Evolutionary conservation across 768 basidiomycete species (phyloP), one percentile per base, ranked within the genome.

Genomic region (Suillus tomentosus): DNA sequence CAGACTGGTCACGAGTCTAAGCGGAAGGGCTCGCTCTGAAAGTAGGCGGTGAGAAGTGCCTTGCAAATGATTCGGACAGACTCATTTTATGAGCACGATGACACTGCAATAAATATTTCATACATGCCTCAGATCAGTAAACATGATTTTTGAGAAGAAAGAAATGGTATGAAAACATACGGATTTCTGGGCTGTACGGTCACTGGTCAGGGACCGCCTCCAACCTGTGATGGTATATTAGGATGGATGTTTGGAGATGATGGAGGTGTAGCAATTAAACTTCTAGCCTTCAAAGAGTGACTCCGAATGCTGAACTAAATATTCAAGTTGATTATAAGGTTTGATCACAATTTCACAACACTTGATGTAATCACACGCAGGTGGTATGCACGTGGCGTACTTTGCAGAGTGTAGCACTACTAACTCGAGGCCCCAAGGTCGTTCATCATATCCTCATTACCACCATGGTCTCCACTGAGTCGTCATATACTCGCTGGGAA

Each of bases 401-500:
- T 53, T 53, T 53, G 51, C 53, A 54, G 31, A 19, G 34, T n/a
- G 56, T 24, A 40, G 40, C 40, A 51, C 24, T 9, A 51, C 9
- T 51, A 22, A 22, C 47, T 48, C 13, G 11, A 55, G 22, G 37
- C 22, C 14, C 37, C 37, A 15, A 57, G 22, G 39, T 40, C 10
- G 15, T 57, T 40, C 37, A 24, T 40, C 39, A 57, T 61, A 40
- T 57, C 54, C 62, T 45, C 40, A 37, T n/a, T 2, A 39, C 63
- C 22, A 68, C 56, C 70, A 82, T 84, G 81, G 68, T 82, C 58
- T 75, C 75, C 56, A 68, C 73, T 47, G 57, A 73, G 60, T 74
- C 78, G 66, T 76, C 78, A 56, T 79, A 79, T 74, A 70, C 78
- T 66, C 77, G 76, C 68, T 94, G 93, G 92, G 75, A 78, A 60